A percentile compares a stretch with the other conserved stretches of the same genome.
These are phyloP conservation scores for Penicillium daleae DNA, from an alignment of 495 filamentous ascomycete species.

Conservation along the genomic window DNA sequence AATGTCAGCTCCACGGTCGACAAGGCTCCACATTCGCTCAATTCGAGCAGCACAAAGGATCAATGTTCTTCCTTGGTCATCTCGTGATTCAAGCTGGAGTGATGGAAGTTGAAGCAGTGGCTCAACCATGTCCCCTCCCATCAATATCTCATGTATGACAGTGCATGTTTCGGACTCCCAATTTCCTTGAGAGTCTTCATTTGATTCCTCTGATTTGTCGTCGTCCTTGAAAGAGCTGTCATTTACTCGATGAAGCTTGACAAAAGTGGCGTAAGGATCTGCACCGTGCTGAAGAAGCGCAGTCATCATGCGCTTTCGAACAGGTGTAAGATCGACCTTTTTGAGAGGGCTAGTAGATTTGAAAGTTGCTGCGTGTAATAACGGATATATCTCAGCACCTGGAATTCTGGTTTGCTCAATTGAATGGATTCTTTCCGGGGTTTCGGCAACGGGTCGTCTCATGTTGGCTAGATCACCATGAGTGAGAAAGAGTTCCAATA, in stretches of 20 bases:
- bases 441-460: neutral
- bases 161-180: conserved; percentile 9
- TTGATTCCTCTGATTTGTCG: neutral
- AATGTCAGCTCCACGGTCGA: neutral
- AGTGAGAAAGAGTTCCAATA: conserved; percentile 18
- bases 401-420: neutral
- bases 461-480: conserved; percentile 6
- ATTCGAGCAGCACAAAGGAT: neutral
- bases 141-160: conserved; percentile 23
- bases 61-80: conserved; percentile 21
- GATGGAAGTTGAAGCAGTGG: conserved; percentile 23
- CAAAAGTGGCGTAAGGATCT: conserved; percentile 22
- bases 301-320: conserved; percentile 8
- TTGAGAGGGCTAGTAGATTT: neutral
- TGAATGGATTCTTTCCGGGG: neutral
- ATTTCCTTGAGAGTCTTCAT: neutral
- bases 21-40: neutral
- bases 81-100: conserved; percentile 19
- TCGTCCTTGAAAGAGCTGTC: neutral
- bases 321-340: neutral
- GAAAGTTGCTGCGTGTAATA: neutral
- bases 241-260: neutral
- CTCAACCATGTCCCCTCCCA: neutral
- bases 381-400: neutral
- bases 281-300: conserved; percentile 17